Conservation (phyloP, 1,139 yeast genomes). For the Saccharomyces hybrid region DNA sequence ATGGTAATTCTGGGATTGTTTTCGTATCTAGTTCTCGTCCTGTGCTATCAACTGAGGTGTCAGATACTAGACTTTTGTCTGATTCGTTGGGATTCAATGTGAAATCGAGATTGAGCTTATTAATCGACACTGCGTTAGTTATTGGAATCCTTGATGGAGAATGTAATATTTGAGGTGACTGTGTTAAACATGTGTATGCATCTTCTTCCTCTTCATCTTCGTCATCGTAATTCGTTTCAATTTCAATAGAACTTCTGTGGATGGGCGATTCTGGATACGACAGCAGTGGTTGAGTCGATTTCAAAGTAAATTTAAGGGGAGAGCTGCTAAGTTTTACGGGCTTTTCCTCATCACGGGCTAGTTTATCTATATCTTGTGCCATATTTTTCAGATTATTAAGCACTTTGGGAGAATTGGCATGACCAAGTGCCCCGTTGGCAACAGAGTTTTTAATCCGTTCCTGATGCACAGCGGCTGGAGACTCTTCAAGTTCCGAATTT, state of each 20-base stretch:
- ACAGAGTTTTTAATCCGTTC: neutral
- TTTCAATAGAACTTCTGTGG: neutral
- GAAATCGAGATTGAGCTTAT: slow-evolving; percentile 12
- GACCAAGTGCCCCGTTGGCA: neutral
- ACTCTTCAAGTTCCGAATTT: neutral
- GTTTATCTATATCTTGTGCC: neutral
- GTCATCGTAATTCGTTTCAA: neutral
- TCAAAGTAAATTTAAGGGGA: slow-evolving; percentile 23
- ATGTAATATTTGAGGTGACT: neutral
- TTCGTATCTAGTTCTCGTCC: neutral
- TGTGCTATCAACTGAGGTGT: neutral
- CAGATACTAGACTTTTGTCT: neutral
- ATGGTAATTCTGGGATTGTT: neutral
- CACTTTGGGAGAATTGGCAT: neutral
- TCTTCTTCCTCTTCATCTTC: neutral
- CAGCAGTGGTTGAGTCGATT: slow-evolving; percentile 9
- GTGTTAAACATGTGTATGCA: neutral
- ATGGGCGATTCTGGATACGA: neutral
- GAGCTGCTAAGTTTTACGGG: neutral
- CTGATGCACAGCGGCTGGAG: neutral
- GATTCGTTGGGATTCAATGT: neutral
- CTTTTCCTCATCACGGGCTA: neutral
- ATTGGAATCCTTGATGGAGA: slow-evolving; percentile 26
- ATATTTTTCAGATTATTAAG: neutral
- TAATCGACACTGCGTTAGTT: slow-evolving; percentile 20